Conservation (phyloP, 2,329 filamentous ascomycete genomes). For the Alternaria ventricosa region DNA sequence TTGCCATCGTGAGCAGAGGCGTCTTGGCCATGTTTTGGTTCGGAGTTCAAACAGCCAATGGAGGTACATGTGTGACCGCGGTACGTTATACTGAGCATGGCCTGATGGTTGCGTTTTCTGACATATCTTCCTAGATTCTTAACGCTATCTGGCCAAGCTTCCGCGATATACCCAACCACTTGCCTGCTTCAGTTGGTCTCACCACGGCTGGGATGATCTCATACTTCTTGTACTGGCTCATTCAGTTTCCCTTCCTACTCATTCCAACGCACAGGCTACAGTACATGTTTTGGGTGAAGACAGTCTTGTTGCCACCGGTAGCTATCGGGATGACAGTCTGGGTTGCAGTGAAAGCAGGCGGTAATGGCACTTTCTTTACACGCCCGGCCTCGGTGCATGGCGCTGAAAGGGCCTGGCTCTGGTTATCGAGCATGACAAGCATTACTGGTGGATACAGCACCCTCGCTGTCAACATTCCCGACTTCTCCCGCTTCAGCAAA, state of each 20-base stretch:
- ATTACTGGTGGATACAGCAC: slow-evolving; percentile 21
- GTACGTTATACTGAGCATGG: neutral
- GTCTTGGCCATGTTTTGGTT: slow-evolving; percentile 25
- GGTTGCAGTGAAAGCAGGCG: slow-evolving; percentile 20
- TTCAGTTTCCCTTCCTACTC: slow-evolving; percentile 26
- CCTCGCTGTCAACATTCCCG: slow-evolving; percentile 18
- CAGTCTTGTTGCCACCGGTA: slow-evolving; percentile 5
- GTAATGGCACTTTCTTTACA: slow-evolving; percentile 19
- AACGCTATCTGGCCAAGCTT: slow-evolving; percentile 23
- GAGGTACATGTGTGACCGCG: slow-evolving; percentile 15
- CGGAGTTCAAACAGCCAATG: slow-evolving; percentile 16
- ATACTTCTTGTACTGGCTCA: slow-evolving; percentile 26
- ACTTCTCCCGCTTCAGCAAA: slow-evolving; percentile 27
- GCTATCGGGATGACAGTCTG: slow-evolving; percentile 17
- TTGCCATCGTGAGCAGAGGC: slow-evolving; percentile 15
- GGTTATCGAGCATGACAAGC: slow-evolving; percentile 16
- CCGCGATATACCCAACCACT: slow-evolving; percentile 50
- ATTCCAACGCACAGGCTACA: slow-evolving; percentile 27
- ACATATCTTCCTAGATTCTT: slow-evolving; percentile 2
- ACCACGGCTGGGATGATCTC: slow-evolving; percentile 41
- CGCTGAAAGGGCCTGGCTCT: neutral
- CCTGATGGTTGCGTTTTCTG: neutral
- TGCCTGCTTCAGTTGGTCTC: slow-evolving; percentile 49
- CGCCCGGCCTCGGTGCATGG: neutral
- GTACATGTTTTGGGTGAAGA: slow-evolving; percentile 19